Percentiles rank a stretch among this genome's conserved stretches.
Conservation (phyloP, 495 filamentous ascomycete genomes). For the Aspergillus ellipticus region DNA sequence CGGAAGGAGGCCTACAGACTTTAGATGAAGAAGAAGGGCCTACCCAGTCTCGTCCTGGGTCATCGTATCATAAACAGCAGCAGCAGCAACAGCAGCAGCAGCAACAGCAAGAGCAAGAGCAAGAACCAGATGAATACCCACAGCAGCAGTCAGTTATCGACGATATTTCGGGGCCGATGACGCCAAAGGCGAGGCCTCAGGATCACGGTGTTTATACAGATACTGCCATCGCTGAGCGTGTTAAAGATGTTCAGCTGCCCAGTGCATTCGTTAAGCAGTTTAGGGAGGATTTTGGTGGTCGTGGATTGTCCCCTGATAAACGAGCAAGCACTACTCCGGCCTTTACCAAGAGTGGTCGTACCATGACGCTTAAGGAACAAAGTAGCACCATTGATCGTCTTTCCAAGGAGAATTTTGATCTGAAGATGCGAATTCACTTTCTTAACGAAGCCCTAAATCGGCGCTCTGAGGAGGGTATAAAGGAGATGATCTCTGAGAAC, state of each 20-base stretch:
- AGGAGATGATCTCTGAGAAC: slow-evolving; percentile 96
- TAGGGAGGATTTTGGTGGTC: slow-evolving; percentile 56
- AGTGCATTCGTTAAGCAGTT: slow-evolving; percentile 85
- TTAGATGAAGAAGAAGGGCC: slow-evolving; percentile 58
- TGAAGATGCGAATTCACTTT: slow-evolving; percentile 97
- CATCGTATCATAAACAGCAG: slow-evolving; percentile 16
- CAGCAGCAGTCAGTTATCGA: slow-evolving; percentile 41
- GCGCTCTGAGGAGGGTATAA: slow-evolving; percentile 91
- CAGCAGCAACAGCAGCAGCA: slow-evolving; percentile 3
- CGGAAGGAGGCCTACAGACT: slow-evolving; percentile 55
- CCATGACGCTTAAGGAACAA: slow-evolving; percentile 92
- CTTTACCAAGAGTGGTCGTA: slow-evolving; percentile 64
- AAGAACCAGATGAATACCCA: too few species aligned
- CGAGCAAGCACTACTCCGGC: slow-evolving; percentile 48
- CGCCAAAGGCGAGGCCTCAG: slow-evolving; percentile 47
- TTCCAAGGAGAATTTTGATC: slow-evolving; percentile 90
- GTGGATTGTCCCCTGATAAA: slow-evolving; percentile 52
- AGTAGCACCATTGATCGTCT: slow-evolving; percentile 93
- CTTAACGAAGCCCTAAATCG: slow-evolving; percentile 89
- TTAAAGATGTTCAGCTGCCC: slow-evolving; percentile 84
- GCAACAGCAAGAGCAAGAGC: too few species aligned
- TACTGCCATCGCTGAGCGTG: slow-evolving; percentile 81
- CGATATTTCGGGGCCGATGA: slow-evolving; percentile 30
- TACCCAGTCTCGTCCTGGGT: slow-evolving; percentile 30
- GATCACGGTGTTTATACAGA: slow-evolving; percentile 66